Percentiles rank a stretch among this genome's conserved stretches.
Evolutionary conservation across 208 protist species (phyloP).

Genomic region (Crithidia brevicula): DNA sequence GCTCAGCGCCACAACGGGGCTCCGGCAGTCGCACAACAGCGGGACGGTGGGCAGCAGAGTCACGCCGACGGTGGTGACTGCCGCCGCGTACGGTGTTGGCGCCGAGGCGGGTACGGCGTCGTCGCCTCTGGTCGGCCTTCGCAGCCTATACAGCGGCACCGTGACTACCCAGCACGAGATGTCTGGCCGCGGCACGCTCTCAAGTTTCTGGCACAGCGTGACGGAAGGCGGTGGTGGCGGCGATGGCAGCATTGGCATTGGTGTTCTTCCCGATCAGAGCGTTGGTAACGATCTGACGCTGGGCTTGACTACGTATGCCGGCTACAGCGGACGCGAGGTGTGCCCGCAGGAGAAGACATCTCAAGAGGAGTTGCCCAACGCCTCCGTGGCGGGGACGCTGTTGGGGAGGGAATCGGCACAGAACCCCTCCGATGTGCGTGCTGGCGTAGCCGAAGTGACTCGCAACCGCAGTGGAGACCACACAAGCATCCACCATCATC

Average conservation of each 20-base stretch:
- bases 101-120: background rate
- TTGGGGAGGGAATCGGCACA: too few relatives aligned
- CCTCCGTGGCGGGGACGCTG: too few relatives aligned
- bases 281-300: slow-evolving; percentile 7
- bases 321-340: background rate
- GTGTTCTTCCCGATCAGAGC: background rate
- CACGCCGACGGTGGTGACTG: slow-evolving; percentile 9
- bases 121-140: background rate
- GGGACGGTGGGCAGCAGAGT: slow-evolving; percentile 1
- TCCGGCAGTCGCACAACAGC: slow-evolving; percentile 6
- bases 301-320: background rate
- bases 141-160: background rate
- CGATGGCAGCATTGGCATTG: background rate
- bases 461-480: background rate
- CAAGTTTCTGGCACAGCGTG: slow-evolving; percentile 13
- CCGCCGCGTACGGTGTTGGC: background rate
- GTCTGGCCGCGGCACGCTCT: background rate
- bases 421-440: too few relatives aligned
- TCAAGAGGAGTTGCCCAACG: background rate
- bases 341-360: background rate
- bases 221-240: background rate
- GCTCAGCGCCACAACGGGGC: background rate
- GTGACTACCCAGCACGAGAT: background rate
- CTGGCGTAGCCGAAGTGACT: too few relatives aligned
- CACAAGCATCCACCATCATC: background rate